phyloP scores from a whole-genome alignment of 2,329 filamentous ascomycete species.

The Xylaria sp. region DNA sequence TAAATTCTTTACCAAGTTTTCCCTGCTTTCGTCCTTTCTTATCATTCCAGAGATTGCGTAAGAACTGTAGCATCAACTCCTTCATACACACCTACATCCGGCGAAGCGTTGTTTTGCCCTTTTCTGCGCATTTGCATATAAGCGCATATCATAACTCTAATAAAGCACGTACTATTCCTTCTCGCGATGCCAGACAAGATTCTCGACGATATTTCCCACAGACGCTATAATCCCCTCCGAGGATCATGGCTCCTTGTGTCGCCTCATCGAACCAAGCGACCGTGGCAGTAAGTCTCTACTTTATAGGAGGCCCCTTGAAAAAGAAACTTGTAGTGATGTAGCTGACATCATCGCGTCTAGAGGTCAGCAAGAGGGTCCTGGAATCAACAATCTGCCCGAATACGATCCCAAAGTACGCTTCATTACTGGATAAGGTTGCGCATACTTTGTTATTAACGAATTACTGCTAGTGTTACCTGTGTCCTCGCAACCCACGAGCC shows the following conservation, averaged over 20 bases:
- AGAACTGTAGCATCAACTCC: not conserved
- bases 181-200: slow-evolving; percentile 75
- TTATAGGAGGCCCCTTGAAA: not conserved
- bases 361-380: slow-evolving; percentile 79
- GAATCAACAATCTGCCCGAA: slow-evolving; percentile 75
- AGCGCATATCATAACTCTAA: slow-evolving; percentile 7
- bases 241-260: slow-evolving; percentile 95
- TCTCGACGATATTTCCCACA: slow-evolving; percentile 95
- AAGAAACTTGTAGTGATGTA: slow-evolving; percentile 7
- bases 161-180: not conserved
- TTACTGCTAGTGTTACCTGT: slow-evolving; percentile 81
- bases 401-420: slow-evolving; percentile 77
- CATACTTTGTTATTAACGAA: not conserved
- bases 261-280: slow-evolving; percentile 93
- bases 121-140: not conserved
- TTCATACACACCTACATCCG: too few relatives aligned
- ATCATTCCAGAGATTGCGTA: not conserved
- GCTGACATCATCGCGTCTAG: slow-evolving; percentile 54
- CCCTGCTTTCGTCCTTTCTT: not conserved
- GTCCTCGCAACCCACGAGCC: slow-evolving; percentile 89
- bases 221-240: slow-evolving; percentile 90
- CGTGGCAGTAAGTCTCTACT: slow-evolving; percentile 85
- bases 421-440: slow-evolving; percentile 10
- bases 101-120: too few relatives aligned
- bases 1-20: not conserved